phyloP scores from a whole-genome alignment of 768 basidiomycete species.

The Tricholoma terreum region DNA sequence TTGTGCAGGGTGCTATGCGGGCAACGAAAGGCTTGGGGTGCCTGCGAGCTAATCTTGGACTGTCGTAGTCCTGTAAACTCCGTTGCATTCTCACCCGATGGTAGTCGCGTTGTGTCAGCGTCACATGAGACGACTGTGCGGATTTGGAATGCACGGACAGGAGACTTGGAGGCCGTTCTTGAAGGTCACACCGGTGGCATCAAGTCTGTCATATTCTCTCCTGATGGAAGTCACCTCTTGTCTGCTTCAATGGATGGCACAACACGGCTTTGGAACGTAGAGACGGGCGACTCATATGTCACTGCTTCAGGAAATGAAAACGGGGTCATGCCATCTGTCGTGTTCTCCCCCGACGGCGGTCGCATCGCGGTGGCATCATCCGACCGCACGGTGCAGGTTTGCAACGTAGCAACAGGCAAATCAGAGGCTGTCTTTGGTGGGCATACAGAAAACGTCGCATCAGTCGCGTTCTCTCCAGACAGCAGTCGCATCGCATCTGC shows the following conservation, averaged over 20 bases:
- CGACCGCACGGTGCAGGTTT: background rate
- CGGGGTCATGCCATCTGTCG: background rate
- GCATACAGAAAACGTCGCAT: slow-evolving; percentile 9
- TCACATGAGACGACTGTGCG: slow-evolving; percentile 3
- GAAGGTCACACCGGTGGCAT: background rate
- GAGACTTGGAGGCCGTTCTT: background rate
- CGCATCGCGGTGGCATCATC: background rate
- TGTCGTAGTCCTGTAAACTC: slow-evolving; percentile 2
- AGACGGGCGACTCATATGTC: background rate
- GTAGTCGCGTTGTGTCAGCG: slow-evolving; percentile 2
- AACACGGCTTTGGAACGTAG: background rate
- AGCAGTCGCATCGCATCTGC: background rate
- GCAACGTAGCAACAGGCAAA: slow-evolving; percentile 15
- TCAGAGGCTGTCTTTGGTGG: slow-evolving; percentile 1
- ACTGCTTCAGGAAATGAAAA: background rate
- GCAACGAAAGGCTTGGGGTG: slow-evolving; percentile 3
- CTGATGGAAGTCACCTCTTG: background rate
- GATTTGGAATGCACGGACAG: slow-evolving; percentile 7
- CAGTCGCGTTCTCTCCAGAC: slow-evolving; percentile 13
- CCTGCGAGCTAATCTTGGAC: slow-evolving; percentile 4
- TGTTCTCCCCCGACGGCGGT: slow-evolving; percentile 2
- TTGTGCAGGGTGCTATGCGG: background rate
- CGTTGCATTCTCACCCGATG: slow-evolving; percentile 4
- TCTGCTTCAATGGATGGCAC: background rate
- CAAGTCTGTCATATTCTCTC: slow-evolving; percentile 6